Evolutionary conservation across 805 yeast genomes (phyloP).

Genomic region (Blastobotrys robertii): DNA sequence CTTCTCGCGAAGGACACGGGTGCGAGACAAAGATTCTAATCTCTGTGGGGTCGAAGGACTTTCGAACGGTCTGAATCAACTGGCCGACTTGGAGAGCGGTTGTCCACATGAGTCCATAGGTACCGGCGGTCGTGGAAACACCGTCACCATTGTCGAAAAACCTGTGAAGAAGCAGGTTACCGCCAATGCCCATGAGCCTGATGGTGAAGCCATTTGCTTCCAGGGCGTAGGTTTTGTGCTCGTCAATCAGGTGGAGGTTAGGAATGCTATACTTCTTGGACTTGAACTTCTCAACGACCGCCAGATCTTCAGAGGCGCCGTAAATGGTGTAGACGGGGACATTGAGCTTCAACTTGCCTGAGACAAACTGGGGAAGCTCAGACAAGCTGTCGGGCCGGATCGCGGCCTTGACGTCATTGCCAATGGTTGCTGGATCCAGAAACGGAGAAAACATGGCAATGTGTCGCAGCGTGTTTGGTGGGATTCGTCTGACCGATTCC

Average conservation of each 20-base stretch:
- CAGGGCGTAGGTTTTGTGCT: conserved; percentile 37
- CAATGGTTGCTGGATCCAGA: conserved; percentile 39
- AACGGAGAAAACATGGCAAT: conserved; percentile 59
- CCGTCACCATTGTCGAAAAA: conserved; percentile 56
- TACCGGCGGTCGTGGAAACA: conserved; percentile 40
- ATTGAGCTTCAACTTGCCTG: conserved; percentile 33
- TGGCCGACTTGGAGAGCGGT: conserved; percentile 64
- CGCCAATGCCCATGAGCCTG: conserved; percentile 62
- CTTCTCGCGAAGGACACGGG: conserved; percentile 63
- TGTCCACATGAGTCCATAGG: conserved; percentile 67
- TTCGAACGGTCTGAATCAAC: conserved; percentile 40
- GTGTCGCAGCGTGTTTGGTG: conserved; percentile 45
- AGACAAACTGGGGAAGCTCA: conserved; percentile 41
- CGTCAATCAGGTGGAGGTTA: conserved; percentile 56
- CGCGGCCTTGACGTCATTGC: conserved; percentile 38
- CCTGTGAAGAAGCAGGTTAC: conserved; percentile 54
- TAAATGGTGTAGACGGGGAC: conserved; percentile 70
- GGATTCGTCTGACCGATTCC: conserved; percentile 43
- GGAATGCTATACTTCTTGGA: conserved; percentile 42
- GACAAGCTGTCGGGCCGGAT: conserved; percentile 39
- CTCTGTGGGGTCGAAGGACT: conserved; percentile 33
- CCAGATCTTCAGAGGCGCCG: conserved; percentile 68
- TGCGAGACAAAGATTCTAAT: conserved; percentile 57
- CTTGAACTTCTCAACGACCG: conserved; percentile 53
- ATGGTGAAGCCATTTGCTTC: conserved; percentile 35